Evolutionary conservation across 1,139 yeast genomes (phyloP).

Genomic region (Suhomyces taliae): DNA sequence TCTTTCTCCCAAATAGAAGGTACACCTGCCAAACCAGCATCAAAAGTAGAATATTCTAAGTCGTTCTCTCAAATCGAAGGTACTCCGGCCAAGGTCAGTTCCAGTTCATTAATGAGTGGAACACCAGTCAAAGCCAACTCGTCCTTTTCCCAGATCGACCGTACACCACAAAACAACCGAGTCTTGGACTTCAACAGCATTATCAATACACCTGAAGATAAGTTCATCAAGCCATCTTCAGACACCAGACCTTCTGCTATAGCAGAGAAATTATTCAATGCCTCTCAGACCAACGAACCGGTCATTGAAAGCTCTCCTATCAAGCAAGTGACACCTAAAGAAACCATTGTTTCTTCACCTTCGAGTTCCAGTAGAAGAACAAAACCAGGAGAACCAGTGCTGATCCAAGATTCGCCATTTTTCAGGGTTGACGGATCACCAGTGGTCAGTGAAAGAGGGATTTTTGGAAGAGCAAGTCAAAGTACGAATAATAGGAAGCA

Average conservation of each 20-base stretch:
- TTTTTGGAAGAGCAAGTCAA: neutral
- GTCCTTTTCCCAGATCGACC: slow-evolving; percentile 3
- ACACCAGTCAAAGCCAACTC: neutral
- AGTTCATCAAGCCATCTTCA: slow-evolving; percentile 4
- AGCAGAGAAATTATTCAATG: slow-evolving; percentile 4
- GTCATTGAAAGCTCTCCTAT: slow-evolving; percentile 1
- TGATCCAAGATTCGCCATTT: slow-evolving; percentile 34
- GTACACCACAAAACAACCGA: slow-evolving; percentile 7
- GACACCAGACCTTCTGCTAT: neutral
- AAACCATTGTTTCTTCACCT: slow-evolving; percentile 21
- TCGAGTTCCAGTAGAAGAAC: slow-evolving; percentile 11
- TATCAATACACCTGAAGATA: slow-evolving; percentile 12
- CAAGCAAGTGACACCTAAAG: slow-evolving; percentile 5
- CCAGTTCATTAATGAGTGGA: slow-evolving; percentile 3
- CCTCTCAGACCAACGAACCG: neutral
- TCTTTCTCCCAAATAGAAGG: neutral
- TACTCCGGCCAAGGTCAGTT: slow-evolving; percentile 10
- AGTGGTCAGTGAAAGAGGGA: slow-evolving; percentile 3
- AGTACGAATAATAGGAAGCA: too few species aligned
- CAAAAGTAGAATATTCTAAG: neutral
- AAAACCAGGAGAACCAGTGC: slow-evolving; percentile 40
- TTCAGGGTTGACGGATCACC: slow-evolving; percentile 27
- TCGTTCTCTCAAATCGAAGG: slow-evolving; percentile 10
- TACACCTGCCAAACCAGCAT: neutral
- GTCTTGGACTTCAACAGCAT: slow-evolving; percentile 3